These are phyloP conservation scores for Diaporthe aspalathi DNA, from an alignment of 2,329 filamentous ascomycete species.

Conservation along the genomic window DNA sequence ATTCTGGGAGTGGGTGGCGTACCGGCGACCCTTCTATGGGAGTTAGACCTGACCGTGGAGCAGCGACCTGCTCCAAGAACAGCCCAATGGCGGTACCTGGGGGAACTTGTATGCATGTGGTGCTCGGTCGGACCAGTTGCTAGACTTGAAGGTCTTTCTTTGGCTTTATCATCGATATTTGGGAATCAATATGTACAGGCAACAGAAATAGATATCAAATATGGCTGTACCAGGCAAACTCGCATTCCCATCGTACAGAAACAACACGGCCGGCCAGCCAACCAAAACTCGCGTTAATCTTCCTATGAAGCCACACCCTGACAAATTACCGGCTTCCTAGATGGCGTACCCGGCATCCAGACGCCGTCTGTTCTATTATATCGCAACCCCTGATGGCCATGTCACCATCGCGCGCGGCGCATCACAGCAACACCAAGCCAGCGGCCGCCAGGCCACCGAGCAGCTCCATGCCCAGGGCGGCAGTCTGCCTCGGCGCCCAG, in stretches of 20 bases:
- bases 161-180: neutral
- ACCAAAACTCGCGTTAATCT: neutral
- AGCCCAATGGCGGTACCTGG: neutral
- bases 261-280: too few relatives aligned
- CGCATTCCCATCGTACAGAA: neutral
- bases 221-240: neutral
- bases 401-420: neutral
- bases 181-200: neutral
- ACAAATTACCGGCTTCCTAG: neutral
- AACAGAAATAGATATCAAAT: neutral
- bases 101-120: neutral
- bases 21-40: too few relatives aligned
- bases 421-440: slow-evolving; percentile 35
- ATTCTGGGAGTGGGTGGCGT: too few relatives aligned
- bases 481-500: slow-evolving; percentile 37
- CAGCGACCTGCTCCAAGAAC: neutral
- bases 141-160: neutral
- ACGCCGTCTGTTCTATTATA: neutral
- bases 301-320: neutral
- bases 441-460: slow-evolving; percentile 38
- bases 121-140: too few relatives aligned
- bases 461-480: slow-evolving; percentile 34
- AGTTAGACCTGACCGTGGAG: too few relatives aligned
- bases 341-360: neutral
- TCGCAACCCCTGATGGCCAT: neutral